phyloP scores from a whole-genome alignment of 1,139 yeast species.

The Blastobotrys arbuscula region DNA sequence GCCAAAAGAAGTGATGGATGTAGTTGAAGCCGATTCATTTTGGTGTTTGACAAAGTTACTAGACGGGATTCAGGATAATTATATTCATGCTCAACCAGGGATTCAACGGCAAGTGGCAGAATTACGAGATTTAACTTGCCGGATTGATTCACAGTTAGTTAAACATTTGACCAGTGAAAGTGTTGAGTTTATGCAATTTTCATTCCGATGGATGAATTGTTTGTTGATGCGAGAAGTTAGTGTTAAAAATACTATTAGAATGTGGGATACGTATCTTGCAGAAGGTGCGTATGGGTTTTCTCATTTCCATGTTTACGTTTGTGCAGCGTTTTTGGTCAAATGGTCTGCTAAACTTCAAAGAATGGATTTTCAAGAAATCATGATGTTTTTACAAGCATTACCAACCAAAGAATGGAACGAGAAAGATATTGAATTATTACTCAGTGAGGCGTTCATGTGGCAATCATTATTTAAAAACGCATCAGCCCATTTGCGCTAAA shows the following conservation, averaged over 20 bases:
- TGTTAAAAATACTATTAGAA: conserved; percentile 70
- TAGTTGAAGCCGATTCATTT: conserved; percentile 88
- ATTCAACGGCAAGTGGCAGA: conserved; percentile 85
- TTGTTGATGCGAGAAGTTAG: conserved; percentile 88
- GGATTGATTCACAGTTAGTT: conserved; percentile 71
- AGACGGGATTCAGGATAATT: conserved; percentile 94
- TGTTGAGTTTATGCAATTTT: conserved; percentile 87
- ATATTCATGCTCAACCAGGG: conserved; percentile 97
- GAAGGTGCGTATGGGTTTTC: conserved; percentile 87
- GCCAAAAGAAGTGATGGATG: conserved; percentile 49
- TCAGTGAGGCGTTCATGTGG: conserved; percentile 97
- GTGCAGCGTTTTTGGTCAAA: conserved; percentile 93
- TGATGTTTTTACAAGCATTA: conserved; percentile 81
- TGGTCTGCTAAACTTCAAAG: conserved; percentile 71
- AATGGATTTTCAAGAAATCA: conserved; percentile 94
- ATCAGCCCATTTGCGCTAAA: conserved; percentile 38
- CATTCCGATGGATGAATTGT: conserved; percentile 99
- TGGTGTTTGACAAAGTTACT: conserved; percentile 91
- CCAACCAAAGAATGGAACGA: conserved; percentile 86
- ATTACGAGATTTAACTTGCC: conserved; percentile 64
- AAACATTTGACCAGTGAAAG: conserved; percentile 74
- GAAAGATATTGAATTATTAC: conserved; percentile 81
- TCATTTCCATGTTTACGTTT: conserved; percentile 91
- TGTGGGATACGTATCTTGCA: conserved; percentile 97
- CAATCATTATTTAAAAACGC: conserved; percentile 89